Evolutionary conservation across 371 early-diverging fungal species (phyloP), one percentile per base, ranked within the genome.

Genomic region (Mortierella sp.): DNA sequence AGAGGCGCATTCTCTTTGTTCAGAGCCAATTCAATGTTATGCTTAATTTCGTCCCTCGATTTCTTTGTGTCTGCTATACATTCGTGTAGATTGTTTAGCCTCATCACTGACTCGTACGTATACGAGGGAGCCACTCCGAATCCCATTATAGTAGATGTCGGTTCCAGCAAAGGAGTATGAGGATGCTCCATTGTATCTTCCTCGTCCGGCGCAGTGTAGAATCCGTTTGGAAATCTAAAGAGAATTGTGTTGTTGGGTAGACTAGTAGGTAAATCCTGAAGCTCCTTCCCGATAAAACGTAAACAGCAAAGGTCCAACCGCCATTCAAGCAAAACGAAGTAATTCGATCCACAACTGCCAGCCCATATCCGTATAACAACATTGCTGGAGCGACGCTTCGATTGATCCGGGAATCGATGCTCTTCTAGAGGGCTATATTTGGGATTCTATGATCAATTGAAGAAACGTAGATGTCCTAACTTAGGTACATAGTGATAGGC

Each of bases 11-110:
- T 81, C 51, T 85, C 84, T 35, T 75, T 77, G 5, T 75, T 83
- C 20, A 90, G 61, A 9, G 87, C 83, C 0, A 71, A 58, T 58
- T 87, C 85, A 47, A 89, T 86, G 45, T 83, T 75, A 43, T 77
- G 72, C 57, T 84, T 77, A 40, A 90, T 85, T 68, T 90, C 88
- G 35, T 85, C 81, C 18, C 86, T 80, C 1, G 88, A 88, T 51
- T 71, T 77, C 66, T 87, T 87, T 20, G 90, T 88, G 79, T 90
- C 90, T 68, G 85, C 87, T 62, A 90, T 86, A 55, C 88, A 89
- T 35, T 88, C 88, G 66, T 88, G 86, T 20, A 89, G 67, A 47
- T 89, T 88, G 72, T 88, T 90, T 47, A 89, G 40, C 86, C 84
- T 83, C 69, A 88, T 83, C 58, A 89, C 86, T 35, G 85, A 76